Base-by-base conservation (phyloP, 345 rosid species). In the Populus ilicifolia region DNA sequence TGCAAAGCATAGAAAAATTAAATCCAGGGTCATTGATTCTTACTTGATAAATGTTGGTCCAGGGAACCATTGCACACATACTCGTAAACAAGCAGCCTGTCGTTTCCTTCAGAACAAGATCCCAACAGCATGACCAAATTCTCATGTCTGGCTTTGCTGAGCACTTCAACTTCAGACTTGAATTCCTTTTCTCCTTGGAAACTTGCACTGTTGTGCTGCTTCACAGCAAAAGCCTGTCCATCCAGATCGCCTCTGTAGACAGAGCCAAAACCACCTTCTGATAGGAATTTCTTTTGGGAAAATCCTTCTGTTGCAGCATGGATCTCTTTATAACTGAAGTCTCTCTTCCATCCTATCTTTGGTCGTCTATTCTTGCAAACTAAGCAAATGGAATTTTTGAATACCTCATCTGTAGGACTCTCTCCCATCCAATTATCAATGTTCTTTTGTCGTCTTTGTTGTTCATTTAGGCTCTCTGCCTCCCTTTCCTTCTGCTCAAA, bases 251-350 rank as follows among this genome's bases (percentile, higher is more conserved):
- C 95, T 81, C 33, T 83, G 62, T 39, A 88, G 33, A 89, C 95
- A 29, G 84, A 85, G 27, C 95, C 93, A 67, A 88, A 91, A n/a
- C 90, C 95, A 5, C 93, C 93, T 85, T 89, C 89, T 3, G 91
- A 88, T 17, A 91, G 71, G 81, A 81, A 91, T 62, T 89, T 89
- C 63, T 54, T 77, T 0, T 1, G 56, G 10, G 79, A 27, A 84
- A 91, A 91, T 41, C 90, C 90, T 13, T 84, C 84, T 8, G 95
- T 91, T 1, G 93, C 90, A 16, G 87, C 85, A 23, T 80, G 86
- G 20, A 91, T 86, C 81, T 86, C 95, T 1, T 87, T 83, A 29
- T 72, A 89, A 25, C 77, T 86, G 87, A 91, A 91, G 81, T 85
- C 89, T 56, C 85, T 81, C 65, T 62, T 84, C 88, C 87, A 87